Evolutionary conservation across 768 basidiomycete species (phyloP).

Genomic region (Mycena galericulata): DNA sequence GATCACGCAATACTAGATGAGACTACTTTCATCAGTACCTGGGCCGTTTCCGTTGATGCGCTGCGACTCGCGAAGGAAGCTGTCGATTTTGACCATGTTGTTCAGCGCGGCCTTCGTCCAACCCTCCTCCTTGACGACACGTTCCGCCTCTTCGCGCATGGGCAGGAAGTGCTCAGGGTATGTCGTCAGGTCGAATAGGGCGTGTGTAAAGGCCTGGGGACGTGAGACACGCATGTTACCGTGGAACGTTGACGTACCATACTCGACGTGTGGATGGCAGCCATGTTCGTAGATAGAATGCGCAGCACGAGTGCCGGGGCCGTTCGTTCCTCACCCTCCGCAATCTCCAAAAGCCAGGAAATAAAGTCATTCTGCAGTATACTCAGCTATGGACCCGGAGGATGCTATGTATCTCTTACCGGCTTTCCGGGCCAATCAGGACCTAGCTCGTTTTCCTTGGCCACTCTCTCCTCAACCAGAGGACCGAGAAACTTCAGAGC

Average conservation of each 20-base stretch:
- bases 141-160: not conserved
- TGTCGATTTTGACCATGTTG: not conserved
- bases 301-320: slow-evolving; percentile 30
- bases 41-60: slow-evolving; percentile 24
- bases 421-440: slow-evolving; percentile 22
- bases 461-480: slow-evolving; percentile 8
- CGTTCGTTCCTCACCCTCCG: slow-evolving; percentile 28
- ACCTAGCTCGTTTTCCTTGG: slow-evolving; percentile 21
- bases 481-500: slow-evolving; percentile 8
- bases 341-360: slow-evolving; percentile 46
- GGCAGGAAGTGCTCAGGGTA: not conserved
- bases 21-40: too few species aligned
- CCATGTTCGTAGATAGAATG: slow-evolving; percentile 37
- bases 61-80: slow-evolving; percentile 7
- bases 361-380: slow-evolving; percentile 44
- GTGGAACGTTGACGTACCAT: not conserved
- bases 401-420: slow-evolving; percentile 8
- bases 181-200: not conserved
- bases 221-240: not conserved
- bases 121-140: not conserved
- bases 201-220: not conserved
- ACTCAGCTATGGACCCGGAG: not conserved
- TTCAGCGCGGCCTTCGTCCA: not conserved
- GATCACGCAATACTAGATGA: too few species aligned
- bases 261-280: not conserved